Evolutionary conservation across 768 basidiomycete species (phyloP), one percentile per base, ranked within the genome.

Genomic region (Russula brevipes): DNA sequence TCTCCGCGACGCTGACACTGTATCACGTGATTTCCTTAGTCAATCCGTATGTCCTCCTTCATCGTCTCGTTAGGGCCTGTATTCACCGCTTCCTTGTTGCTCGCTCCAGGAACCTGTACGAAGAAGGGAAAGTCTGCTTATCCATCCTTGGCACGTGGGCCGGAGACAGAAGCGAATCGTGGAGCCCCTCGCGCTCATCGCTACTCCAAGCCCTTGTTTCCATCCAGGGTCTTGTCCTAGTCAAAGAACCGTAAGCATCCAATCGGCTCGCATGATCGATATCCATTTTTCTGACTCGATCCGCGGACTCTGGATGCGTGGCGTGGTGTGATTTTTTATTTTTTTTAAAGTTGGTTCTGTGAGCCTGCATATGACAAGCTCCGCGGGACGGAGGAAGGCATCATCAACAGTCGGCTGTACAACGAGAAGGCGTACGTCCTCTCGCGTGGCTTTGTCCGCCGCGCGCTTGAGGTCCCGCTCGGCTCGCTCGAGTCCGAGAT

Each of bases 291-390:
- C 51, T 42, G 61, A 59, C 33, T 45, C 10, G 52, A 54, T 54
- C n/a, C 35, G 17, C 8, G 31, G 44, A 6, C 24, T 54, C 31
- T 9, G 46, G 24, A 24, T 24, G 24, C 24, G 24, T 24, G 24
- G 24, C 24, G 24, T 24, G 24, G 24, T 1, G 24, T 24, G 24
- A 24, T 1, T 24, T 24, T 24, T 24, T 24, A n/a, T n/a, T 24
- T 24, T 24, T 24, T 24, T 24, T 24, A 55, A 30, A 91, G 89
- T 61, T 92, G 87, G 88, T 94, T 87, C 71, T 93, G 90, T 68
- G 94, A 98, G 71, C 94, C 94, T 31, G 92, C 92, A 0, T 97
- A 89, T 70, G 94, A 96, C 70, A 97, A 94, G 70, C 77, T 96
- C 46, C 81, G 91, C 65, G 92, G 93, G 2, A 96, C 94, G 0